These are phyloP conservation scores for Pterocarpus santalinus DNA, from an alignment of 306 rosid species.

Conservation along the genomic window DNA sequence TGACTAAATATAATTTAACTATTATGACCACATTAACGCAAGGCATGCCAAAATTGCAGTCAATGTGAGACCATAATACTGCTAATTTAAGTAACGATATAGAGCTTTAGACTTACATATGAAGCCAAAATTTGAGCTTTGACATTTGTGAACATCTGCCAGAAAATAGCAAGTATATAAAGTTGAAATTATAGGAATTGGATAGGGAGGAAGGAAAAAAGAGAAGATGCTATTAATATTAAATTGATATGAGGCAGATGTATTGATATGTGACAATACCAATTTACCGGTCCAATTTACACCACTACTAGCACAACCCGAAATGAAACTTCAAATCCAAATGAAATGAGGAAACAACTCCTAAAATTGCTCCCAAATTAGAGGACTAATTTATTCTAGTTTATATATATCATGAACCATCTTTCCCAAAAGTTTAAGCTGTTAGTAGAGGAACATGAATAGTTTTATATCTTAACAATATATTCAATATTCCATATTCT, in stretches of 20 bases:
- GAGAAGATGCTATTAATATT: not conserved
- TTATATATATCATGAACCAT: too few relatives aligned
- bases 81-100: slow-evolving; percentile 29
- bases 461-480: too few relatives aligned
- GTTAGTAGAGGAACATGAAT: too few relatives aligned
- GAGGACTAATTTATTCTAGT: too few relatives aligned
- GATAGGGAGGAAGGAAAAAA: not conserved
- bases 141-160: slow-evolving; percentile 57
- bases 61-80: slow-evolving; percentile 9
- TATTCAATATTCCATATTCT: too few relatives aligned
- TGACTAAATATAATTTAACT: too few relatives aligned
- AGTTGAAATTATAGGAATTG: not conserved
- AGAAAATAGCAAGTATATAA: slow-evolving; percentile 10
- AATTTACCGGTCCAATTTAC: too few relatives aligned
- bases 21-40: not conserved
- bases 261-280: not conserved
- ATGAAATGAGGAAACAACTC: not conserved
- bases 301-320: too few relatives aligned
- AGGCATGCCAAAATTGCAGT: slow-evolving; percentile 6
- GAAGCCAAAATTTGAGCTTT: slow-evolving; percentile 60
- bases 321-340: not conserved
- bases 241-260: not conserved
- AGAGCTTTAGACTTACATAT: slow-evolving; percentile 52
- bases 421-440: too few relatives aligned
- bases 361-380: not conserved